Conservation (phyloP, 371 early-diverging fungal genomes). For the Quaeritorhiza haematococci region DNA sequence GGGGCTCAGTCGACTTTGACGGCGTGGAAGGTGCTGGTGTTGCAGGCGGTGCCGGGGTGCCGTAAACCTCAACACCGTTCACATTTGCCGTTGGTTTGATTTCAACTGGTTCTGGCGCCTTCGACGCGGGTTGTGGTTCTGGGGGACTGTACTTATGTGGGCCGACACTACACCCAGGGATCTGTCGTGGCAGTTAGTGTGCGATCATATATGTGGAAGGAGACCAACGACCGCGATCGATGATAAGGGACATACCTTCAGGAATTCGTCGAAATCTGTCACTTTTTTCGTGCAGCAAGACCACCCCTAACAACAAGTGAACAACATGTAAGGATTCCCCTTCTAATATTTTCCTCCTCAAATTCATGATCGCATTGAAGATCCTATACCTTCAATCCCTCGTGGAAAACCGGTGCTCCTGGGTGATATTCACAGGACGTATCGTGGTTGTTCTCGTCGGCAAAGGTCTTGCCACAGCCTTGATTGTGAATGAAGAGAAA, state of each 20-base stretch:
- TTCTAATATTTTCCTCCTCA: not conserved
- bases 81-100: slow-evolving; percentile 6
- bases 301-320: slow-evolving; percentile 71
- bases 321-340: not conserved
- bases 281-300: slow-evolving; percentile 90
- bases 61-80: slow-evolving; percentile 33
- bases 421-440: slow-evolving; percentile 52
- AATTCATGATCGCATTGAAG: not conserved
- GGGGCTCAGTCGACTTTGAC: slow-evolving; percentile 1
- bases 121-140: slow-evolving; percentile 15
- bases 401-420: slow-evolving; percentile 87
- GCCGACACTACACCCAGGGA: slow-evolving; percentile 42
- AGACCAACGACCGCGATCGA: not conserved
- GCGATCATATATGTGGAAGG: not conserved
- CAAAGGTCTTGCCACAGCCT: slow-evolving; percentile 81
- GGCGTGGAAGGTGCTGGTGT: slow-evolving; percentile 5
- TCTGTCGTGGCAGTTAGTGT: slow-evolving; percentile 2
- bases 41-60: slow-evolving; percentile 6
- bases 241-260: slow-evolving; percentile 53
- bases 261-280: slow-evolving; percentile 85
- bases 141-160: slow-evolving; percentile 21
- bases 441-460: slow-evolving; percentile 61
- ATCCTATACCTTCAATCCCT: slow-evolving; percentile 51
- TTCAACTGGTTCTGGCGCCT: slow-evolving; percentile 7
- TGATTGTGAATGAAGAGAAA: too few species aligned